phyloP scores from a whole-genome alignment of 257 asterid species.

The Lycium ferocissimum region DNA sequence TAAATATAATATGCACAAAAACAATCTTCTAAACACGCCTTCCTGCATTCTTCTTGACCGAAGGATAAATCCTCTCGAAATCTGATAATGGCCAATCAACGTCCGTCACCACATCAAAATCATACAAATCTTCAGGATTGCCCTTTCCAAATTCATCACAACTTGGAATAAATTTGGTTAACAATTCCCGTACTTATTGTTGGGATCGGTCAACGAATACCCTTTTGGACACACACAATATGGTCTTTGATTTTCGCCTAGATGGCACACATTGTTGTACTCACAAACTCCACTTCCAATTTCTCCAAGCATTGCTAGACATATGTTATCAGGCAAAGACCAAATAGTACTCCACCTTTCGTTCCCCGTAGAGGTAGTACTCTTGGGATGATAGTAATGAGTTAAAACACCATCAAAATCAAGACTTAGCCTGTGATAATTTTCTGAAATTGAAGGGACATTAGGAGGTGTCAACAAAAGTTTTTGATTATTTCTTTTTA shows the following conservation, averaged over 20 bases:
- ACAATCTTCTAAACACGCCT: slow-evolving; percentile 60
- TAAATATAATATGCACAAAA: slow-evolving; percentile 57
- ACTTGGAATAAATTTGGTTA: slow-evolving; percentile 40
- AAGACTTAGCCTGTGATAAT: slow-evolving; percentile 50
- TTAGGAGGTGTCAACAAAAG: slow-evolving; percentile 23
- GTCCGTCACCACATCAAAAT: slow-evolving; percentile 33
- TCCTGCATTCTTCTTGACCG: slow-evolving; percentile 39
- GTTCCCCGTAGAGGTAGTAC: background rate
- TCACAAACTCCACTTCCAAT: slow-evolving; percentile 73
- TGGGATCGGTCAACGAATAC: slow-evolving; percentile 47
- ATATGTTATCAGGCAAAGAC: slow-evolving; percentile 50
- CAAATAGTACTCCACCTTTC: slow-evolving; percentile 41
- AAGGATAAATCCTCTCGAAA: slow-evolving; percentile 38
- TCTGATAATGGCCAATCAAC: slow-evolving; percentile 55
- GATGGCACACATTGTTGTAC: slow-evolving; percentile 53
- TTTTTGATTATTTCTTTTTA: slow-evolving; percentile 38
- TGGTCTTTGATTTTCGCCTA: slow-evolving; percentile 42
- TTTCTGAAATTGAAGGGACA: slow-evolving; percentile 33
- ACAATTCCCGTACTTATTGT: slow-evolving; percentile 49
- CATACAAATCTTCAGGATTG: slow-evolving; percentile 30
- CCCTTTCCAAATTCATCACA: slow-evolving; percentile 41
- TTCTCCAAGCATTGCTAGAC: background rate
- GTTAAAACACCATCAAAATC: slow-evolving; percentile 61
- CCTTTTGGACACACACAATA: slow-evolving; percentile 57
- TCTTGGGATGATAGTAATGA: slow-evolving; percentile 50